Evolutionary conservation across 1,139 yeast species (phyloP).

Genomic region (Saccharomyces hybrid): DNA sequence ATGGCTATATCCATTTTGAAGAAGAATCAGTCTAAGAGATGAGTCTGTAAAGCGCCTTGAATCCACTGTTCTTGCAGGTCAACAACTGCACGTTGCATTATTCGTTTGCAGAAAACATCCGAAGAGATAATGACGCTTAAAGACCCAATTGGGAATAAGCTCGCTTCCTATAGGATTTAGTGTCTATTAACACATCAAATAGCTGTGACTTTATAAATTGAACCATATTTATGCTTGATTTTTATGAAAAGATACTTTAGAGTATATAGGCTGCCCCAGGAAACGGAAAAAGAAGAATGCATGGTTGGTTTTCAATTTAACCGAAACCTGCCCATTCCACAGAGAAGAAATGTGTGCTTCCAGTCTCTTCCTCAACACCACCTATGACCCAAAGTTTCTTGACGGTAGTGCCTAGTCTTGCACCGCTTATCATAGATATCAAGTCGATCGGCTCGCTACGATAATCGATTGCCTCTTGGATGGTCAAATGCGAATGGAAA

Average conservation of each 20-base stretch:
- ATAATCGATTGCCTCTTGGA: conserved; percentile 44
- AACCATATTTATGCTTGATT: not conserved
- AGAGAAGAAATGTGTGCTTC: conserved; percentile 40
- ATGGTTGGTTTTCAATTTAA: conserved; percentile 20
- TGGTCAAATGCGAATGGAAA: conserved; percentile 81
- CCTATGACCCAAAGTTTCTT: conserved; percentile 77
- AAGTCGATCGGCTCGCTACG: conserved; percentile 46
- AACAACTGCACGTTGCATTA: too few relatives aligned
- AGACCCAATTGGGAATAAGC: not conserved
- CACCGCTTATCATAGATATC: conserved; percentile 64
- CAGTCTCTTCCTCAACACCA: conserved; percentile 31
- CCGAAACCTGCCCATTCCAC: conserved; percentile 84
- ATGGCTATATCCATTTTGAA: too few relatives aligned
- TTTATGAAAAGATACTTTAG: not conserved
- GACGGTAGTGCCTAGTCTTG: conserved; percentile 86
- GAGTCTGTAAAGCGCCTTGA: too few relatives aligned
- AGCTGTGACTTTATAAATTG: not conserved
- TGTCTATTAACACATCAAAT: not conserved
- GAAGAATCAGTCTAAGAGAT: too few relatives aligned
- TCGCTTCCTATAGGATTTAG: not conserved
- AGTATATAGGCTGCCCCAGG: not conserved
- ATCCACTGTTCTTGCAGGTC: too few relatives aligned
- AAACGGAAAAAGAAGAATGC: not conserved
- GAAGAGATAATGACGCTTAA: not conserved
- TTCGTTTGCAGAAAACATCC: too few relatives aligned